A percentile compares a stretch with the other conserved stretches of the same genome.
Conservation (phyloP, 2,329 filamentous ascomycete species). For the Fusarium duplospermum region DNA sequence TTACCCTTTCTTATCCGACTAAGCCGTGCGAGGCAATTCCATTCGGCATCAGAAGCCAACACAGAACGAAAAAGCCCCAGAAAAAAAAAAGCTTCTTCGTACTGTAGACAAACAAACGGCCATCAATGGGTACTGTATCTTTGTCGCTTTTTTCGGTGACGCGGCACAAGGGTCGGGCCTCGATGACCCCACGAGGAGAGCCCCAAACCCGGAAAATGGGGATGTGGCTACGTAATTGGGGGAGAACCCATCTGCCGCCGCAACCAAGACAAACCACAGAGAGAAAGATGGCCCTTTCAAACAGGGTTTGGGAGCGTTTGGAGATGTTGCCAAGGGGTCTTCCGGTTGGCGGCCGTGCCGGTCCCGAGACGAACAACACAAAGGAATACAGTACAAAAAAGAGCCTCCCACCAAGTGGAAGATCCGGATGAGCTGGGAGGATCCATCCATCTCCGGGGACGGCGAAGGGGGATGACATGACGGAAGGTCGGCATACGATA, state of each 20-base stretch:
- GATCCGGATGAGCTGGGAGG: slow-evolving; percentile 7
- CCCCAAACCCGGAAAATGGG: slow-evolving; percentile 18
- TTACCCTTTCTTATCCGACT: not conserved
- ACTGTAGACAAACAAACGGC: not conserved
- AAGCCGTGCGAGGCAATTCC: not conserved
- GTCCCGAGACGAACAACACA: slow-evolving; percentile 4
- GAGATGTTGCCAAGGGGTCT: not conserved
- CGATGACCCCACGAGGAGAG: not conserved
- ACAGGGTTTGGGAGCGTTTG: not conserved
- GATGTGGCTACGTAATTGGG: slow-evolving; percentile 25
- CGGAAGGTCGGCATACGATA: slow-evolving; percentile 14
- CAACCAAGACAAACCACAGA: not conserved
- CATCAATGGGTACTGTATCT: not conserved
- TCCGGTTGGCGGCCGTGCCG: slow-evolving; percentile 13
- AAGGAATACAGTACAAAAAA: not conserved
- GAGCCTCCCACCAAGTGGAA: slow-evolving; percentile 3
- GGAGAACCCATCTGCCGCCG: not conserved
- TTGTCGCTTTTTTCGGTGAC: slow-evolving; percentile 34
- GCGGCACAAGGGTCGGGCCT: slow-evolving; percentile 18
- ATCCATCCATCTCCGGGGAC: slow-evolving; percentile 22
- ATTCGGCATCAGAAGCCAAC: slow-evolving; percentile 12
- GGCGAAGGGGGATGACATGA: slow-evolving; percentile 15
- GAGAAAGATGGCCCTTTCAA: not conserved
- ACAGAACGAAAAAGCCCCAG: not conserved
- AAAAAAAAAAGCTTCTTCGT: not conserved